Percentiles rank a stretch among this genome's conserved stretches.
These are phyloP conservation scores for Boechera retrofracta DNA, from an alignment of 345 rosid species.

Conservation along the genomic window DNA sequence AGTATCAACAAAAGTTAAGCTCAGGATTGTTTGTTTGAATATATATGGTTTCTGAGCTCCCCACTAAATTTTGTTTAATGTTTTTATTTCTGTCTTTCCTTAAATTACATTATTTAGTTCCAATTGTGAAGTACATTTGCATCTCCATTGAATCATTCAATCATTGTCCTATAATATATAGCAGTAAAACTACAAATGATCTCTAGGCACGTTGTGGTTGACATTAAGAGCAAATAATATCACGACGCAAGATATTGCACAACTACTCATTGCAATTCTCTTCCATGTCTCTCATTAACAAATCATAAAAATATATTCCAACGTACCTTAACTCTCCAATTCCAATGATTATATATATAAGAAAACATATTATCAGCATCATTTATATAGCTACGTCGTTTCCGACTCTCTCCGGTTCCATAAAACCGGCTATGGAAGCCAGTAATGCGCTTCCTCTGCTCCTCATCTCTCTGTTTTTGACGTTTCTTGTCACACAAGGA, in stretches of 20 bases:
- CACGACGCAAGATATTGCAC: slow-evolving; percentile 34
- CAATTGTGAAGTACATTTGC: background rate
- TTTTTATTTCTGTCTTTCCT: background rate
- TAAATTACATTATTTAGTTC: slow-evolving; percentile 8
- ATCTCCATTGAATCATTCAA: slow-evolving; percentile 17
- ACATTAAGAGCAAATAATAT: slow-evolving; percentile 39
- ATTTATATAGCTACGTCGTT: slow-evolving; percentile 10
- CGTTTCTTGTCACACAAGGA: slow-evolving; percentile 22
- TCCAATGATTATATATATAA: background rate
- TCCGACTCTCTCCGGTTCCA: slow-evolving; percentile 19
- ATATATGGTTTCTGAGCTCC: background rate
- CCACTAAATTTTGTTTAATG: slow-evolving; percentile 1
- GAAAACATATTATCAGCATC: background rate
- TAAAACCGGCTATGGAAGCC: slow-evolving; percentile 34
- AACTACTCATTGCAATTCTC: slow-evolving; percentile 29
- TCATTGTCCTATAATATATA: background rate
- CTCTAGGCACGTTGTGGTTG: slow-evolving; percentile 37
- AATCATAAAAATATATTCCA: slow-evolving; percentile 4
- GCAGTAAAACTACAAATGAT: background rate
- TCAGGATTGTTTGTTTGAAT: slow-evolving; percentile 5
- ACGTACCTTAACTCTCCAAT: background rate
- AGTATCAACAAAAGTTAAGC: background rate
- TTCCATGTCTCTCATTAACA: slow-evolving; percentile 35
- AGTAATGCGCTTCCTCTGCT: slow-evolving; percentile 28
- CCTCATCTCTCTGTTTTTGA: slow-evolving; percentile 33